Conservation (phyloP, 192 early-diverging fungal genomes). For the Funneliformis geosporum region DNA sequence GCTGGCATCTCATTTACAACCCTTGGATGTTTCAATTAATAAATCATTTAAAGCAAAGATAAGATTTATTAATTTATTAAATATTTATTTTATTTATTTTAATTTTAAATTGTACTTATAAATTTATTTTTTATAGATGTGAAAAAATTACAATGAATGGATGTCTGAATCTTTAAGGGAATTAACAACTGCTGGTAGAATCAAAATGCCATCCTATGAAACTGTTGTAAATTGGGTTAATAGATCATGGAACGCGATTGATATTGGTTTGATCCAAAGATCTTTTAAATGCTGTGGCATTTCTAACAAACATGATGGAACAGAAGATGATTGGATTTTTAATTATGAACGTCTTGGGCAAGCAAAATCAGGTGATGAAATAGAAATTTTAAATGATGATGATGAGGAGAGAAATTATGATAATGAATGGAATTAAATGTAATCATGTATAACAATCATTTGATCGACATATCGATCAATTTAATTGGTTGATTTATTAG, state of each 20-base stretch:
- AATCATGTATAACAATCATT: no score
- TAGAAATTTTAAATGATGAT: no score
- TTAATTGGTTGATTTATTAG: no score
- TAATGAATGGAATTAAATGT: no score
- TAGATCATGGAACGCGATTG: background rate
- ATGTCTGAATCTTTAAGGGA: background rate
- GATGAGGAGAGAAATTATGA: no score
- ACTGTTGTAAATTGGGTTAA: slow-evolving; percentile 4
- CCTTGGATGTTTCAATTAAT: background rate
- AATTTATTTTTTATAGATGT: no score
- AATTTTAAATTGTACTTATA: background rate
- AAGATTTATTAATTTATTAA: background rate
- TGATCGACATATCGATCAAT: no score
- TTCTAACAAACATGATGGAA: background rate
- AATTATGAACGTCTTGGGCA: background rate
- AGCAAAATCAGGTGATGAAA: no score
- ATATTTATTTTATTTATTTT: background rate
- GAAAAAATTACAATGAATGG: background rate
- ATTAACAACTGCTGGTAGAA: background rate
- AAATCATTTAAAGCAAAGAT: background rate
- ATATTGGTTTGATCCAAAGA: background rate
- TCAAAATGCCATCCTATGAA: background rate
- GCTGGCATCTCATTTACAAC: no score
- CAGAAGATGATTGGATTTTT: no score
- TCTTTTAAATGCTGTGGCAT: slow-evolving; percentile 22